Percentiles rank a stretch among this genome's conserved stretches.
Evolutionary conservation across 306 rosid species (phyloP).

Genomic region (Alnus rubra): DNA sequence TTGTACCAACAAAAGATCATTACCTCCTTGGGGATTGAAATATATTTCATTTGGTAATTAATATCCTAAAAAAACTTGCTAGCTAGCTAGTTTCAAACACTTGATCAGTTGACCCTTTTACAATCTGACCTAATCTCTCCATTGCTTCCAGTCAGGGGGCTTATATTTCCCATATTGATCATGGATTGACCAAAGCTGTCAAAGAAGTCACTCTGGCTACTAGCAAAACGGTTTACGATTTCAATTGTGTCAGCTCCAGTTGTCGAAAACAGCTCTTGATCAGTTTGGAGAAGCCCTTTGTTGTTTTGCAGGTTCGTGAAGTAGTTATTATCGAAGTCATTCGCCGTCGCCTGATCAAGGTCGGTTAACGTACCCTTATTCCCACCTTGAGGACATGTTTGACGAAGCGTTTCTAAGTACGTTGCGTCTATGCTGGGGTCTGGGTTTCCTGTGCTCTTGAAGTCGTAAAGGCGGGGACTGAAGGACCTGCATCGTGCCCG

Average conservation of each 20-base stretch:
- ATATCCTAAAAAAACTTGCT: too few relatives aligned
- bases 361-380: not conserved
- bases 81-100: not conserved
- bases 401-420: conserved; percentile 31
- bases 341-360: conserved; percentile 36
- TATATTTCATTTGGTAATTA: too few relatives aligned
- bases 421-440: conserved; percentile 36
- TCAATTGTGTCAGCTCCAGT: conserved; percentile 22
- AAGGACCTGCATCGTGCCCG: conserved; percentile 31
- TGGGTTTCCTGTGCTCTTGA: conserved; percentile 18
- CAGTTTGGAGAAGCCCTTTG: conserved; percentile 41
- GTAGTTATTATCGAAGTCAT: conserved; percentile 46
- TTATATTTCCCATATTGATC: conserved; percentile 45
- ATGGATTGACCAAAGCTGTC: conserved; percentile 40
- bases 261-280: conserved; percentile 44
- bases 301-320: conserved; percentile 40
- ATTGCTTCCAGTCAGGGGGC: conserved; percentile 33
- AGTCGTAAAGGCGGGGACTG: conserved; percentile 25
- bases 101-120: conserved; percentile 30
- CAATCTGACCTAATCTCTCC: conserved; percentile 49
- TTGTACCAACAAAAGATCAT: too few relatives aligned
- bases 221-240: conserved; percentile 36
- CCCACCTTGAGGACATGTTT: conserved; percentile 38
- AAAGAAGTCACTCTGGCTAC: conserved; percentile 35
- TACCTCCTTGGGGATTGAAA: too few relatives aligned